Evolutionary conservation across 2,329 filamentous ascomycete species (phyloP).

Genomic region (Talaromyces sp.): DNA sequence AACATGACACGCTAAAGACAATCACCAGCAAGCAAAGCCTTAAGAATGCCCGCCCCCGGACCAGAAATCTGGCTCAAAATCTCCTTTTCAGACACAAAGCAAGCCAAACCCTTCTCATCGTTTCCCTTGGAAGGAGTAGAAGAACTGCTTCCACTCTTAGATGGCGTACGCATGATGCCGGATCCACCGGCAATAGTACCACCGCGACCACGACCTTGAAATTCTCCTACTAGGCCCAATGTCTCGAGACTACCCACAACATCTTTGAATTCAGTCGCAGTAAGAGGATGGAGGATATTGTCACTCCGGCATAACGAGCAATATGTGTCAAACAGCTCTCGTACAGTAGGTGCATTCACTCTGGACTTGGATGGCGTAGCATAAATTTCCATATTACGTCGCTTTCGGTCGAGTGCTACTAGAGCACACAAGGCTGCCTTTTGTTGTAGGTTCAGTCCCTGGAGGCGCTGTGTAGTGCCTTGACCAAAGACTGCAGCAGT

Average conservation of each 20-base stretch:
- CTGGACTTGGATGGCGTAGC: conserved; percentile 60
- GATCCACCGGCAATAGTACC: conserved; percentile 50
- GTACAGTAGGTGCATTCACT: conserved; percentile 70
- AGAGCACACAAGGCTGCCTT: conserved; percentile 91
- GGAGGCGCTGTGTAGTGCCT: conserved; percentile 77
- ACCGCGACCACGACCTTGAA: conserved; percentile 68
- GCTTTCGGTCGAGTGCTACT: conserved; percentile 75
- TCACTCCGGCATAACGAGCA: conserved; percentile 77
- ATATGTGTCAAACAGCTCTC: conserved; percentile 80
- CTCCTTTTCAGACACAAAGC: conserved; percentile 76
- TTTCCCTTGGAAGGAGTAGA: conserved; percentile 50
- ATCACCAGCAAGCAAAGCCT: conserved; percentile 38
- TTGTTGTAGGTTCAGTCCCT: conserved; percentile 88
- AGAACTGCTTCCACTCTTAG: conserved; percentile 61
- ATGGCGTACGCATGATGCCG: conserved; percentile 62
- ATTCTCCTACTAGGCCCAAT: conserved; percentile 69
- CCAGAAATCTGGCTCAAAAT: conserved; percentile 65
- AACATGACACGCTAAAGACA: conserved; percentile 26
- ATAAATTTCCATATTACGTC: conserved; percentile 46
- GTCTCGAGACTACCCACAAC: conserved; percentile 88
- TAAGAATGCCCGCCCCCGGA: conserved; percentile 48
- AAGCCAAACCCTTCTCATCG: conserved; percentile 76
- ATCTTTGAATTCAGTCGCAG: conserved; percentile 88
- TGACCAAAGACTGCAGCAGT: conserved; percentile 88
- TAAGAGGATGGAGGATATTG: conserved; percentile 83